Percentiles rank a stretch among this genome's conserved stretches.
Conservation (phyloP, 257 asterid species). For the Perilla frutescens region DNA sequence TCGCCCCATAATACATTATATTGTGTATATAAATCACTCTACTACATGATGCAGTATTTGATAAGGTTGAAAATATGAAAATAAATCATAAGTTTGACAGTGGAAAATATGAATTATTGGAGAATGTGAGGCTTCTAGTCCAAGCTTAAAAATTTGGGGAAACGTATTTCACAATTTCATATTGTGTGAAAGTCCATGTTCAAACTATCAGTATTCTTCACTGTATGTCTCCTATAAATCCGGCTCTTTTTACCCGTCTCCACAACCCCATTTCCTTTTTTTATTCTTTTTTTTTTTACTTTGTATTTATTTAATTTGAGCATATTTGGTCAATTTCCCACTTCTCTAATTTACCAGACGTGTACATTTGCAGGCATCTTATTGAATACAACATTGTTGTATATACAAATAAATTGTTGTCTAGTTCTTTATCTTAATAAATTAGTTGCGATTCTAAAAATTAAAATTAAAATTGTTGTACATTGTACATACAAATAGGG, state of each 20-base stretch:
- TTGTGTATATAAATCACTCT: too few relatives aligned
- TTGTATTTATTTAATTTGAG: background rate
- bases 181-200: conserved; percentile 35
- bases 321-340: background rate
- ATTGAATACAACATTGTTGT: background rate
- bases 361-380: background rate
- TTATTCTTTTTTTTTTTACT: background rate
- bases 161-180: background rate
- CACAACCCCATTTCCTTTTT: background rate
- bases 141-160: conserved; percentile 21
- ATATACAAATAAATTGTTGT: too few relatives aligned
- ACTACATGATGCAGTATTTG: too few relatives aligned
- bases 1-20: too few relatives aligned
- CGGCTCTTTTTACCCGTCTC: conserved; percentile 38
- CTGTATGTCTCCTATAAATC: conserved; percentile 34
- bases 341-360: background rate
- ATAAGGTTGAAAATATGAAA: too few relatives aligned
- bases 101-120: background rate
- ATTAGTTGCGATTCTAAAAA: too few relatives aligned
- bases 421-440: too few relatives aligned
- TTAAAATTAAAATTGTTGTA: too few relatives aligned
- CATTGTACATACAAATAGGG: too few relatives aligned
- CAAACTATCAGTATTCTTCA: conserved; percentile 31
- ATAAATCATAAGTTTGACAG: background rate
- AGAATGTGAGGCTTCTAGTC: conserved; percentile 35